Percentiles rank a stretch among this genome's conserved stretches.
phyloP scores from a whole-genome alignment of 1,139 yeast species.

The Wickerhamomyces sp. region DNA sequence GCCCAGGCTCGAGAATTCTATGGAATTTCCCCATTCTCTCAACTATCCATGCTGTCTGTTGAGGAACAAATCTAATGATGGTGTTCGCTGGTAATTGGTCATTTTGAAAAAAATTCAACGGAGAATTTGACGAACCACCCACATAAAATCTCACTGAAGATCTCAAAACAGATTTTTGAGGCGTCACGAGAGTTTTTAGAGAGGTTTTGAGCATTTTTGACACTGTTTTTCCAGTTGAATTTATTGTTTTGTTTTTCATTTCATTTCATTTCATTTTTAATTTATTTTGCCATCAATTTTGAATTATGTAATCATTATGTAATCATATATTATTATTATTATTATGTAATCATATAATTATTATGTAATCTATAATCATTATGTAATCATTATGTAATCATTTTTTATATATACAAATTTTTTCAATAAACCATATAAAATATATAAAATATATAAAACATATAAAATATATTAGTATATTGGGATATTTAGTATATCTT shows the following conservation, averaged over 20 bases:
- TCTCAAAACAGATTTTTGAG: not conserved
- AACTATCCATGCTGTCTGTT: conserved; percentile 87
- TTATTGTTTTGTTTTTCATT: too few species aligned
- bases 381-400: not conserved
- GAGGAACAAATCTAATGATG: conserved; percentile 75
- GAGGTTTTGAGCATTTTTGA: too few species aligned
- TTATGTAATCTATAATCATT: too few species aligned
- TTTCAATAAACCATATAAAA: too few species aligned
- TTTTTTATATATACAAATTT: not conserved
- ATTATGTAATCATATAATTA: too few species aligned
- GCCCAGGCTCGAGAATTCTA: conserved; percentile 67
- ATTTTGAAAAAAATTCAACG: conserved; percentile 59
- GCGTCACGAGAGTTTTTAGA: not conserved
- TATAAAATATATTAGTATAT: too few species aligned
- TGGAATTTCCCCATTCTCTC: conserved; percentile 89
- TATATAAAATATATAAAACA: too few species aligned
- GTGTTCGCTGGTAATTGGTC: conserved; percentile 72
- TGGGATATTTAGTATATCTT: not conserved
- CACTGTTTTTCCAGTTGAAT: too few species aligned
- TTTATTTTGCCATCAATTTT: not conserved
- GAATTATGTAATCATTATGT: not conserved
- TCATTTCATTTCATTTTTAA: not conserved
- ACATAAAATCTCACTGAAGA: not conserved
- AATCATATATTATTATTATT: too few species aligned
- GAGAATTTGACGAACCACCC: conserved; percentile 3